Percentiles rank a stretch among this genome's conserved stretches.
These are phyloP conservation scores for Haematococcus lacustris DNA, from an alignment of 139 green algal genomes.

Conservation along the genomic window DNA sequence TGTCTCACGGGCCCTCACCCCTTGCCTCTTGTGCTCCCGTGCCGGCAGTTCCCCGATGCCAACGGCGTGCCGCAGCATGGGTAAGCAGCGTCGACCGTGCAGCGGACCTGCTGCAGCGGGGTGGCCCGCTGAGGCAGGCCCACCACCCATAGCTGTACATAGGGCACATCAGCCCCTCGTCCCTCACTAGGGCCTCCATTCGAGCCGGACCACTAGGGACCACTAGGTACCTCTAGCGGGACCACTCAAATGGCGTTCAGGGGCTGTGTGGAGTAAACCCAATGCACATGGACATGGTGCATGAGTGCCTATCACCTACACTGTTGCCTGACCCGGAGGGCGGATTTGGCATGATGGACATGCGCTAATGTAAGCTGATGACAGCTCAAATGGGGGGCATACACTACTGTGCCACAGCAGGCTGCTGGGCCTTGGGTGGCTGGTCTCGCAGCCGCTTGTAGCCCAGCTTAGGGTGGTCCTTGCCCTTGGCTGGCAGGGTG, in stretches of 20 bases:
- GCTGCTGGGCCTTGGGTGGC: neutral
- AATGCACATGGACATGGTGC: too few species aligned
- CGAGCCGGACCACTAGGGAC: too few species aligned
- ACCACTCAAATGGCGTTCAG: neutral
- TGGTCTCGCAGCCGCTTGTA: neutral
- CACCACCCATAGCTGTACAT: neutral
- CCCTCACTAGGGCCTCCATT: too few species aligned
- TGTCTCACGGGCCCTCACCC: neutral
- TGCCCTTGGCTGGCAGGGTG: constrained; percentile 40
- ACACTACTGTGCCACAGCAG: neutral
- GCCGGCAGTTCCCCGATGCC: neutral
- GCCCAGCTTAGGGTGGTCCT: too few species aligned
- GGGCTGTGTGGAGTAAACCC: too few species aligned
- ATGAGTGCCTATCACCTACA: neutral
- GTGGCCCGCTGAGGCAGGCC: neutral
- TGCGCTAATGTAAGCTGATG: neutral
- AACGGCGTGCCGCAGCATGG: neutral
- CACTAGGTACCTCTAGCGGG: too few species aligned
- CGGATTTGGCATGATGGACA: neutral
- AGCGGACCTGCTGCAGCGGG: neutral
- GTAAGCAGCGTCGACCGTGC: neutral
- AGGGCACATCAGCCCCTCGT: neutral
- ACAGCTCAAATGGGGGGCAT: neutral
- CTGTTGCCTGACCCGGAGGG: neutral
- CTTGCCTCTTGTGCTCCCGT: neutral